These are phyloP conservation scores for Phialocephala sp. DNA, from an alignment of 2,329 filamentous ascomycete genomes.

Conservation along the genomic window DNA sequence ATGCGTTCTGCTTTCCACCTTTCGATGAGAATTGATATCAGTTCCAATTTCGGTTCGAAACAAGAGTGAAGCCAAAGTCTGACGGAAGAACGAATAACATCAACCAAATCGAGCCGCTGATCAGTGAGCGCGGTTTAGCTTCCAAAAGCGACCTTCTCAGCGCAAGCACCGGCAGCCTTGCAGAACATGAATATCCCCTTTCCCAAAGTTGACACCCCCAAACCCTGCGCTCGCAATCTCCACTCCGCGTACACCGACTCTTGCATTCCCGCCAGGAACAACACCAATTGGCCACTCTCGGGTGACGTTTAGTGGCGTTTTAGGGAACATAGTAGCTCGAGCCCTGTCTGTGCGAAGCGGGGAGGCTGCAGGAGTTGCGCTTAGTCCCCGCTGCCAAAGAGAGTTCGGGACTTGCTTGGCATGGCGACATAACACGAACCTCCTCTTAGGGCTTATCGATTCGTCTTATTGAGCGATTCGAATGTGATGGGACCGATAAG, in stretches of 20 bases:
- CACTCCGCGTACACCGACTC: not conserved
- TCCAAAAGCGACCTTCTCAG: not conserved
- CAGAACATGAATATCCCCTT: not conserved
- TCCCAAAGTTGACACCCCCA: not conserved
- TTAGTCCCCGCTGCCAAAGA: conserved; percentile 2
- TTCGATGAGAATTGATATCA: not conserved
- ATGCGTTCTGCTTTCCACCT: not conserved
- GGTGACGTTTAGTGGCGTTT: not conserved
- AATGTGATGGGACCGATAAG: not conserved
- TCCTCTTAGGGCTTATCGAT: conserved; percentile 1
- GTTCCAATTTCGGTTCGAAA: not conserved
- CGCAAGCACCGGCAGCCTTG: not conserved
- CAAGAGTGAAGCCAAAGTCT: not conserved
- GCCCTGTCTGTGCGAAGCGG: not conserved
- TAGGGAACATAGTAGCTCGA: not conserved
- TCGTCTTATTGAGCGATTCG: not conserved
- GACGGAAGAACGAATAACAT: not conserved
- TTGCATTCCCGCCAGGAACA: not conserved
- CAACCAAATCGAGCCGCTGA: not conserved
- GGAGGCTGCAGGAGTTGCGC: not conserved
- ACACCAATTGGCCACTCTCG: not conserved
- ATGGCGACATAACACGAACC: not conserved
- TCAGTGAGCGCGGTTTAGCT: not conserved
- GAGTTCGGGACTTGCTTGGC: not conserved
- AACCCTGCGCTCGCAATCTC: not conserved